These are phyloP conservation scores for Hypsizygus marmoreus DNA, from an alignment of 768 basidiomycete species.

Conservation along the genomic window DNA sequence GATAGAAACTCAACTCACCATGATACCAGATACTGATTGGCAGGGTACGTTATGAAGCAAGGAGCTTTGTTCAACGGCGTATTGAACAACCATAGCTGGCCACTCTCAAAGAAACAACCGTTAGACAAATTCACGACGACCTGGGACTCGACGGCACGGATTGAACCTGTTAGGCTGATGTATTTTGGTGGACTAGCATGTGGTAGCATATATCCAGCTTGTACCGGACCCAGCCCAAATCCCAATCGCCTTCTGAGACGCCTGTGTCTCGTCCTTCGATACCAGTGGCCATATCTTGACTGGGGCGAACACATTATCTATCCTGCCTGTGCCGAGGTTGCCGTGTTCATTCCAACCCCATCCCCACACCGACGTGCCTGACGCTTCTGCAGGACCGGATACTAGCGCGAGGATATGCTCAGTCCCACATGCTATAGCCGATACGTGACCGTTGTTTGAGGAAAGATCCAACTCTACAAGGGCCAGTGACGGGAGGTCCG, in stretches of 20 bases:
- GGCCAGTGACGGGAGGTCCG: conserved; percentile 12
- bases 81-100: conserved; percentile 58
- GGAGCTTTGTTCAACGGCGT: background rate
- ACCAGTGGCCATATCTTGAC: conserved; percentile 53
- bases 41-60: conserved; percentile 52
- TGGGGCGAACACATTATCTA: conserved; percentile 53
- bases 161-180: conserved; percentile 26
- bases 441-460: conserved; percentile 16
- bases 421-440: conserved; percentile 68
- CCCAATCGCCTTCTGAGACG: conserved; percentile 16
- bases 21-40: conserved; percentile 70
- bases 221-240: conserved; percentile 50
- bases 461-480: conserved; percentile 33
- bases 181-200: conserved; percentile 7
- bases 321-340: conserved; percentile 74
- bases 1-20: conserved; percentile 4
- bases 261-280: background rate
- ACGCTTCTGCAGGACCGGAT: background rate
- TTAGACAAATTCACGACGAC: conserved; percentile 75
- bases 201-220: conserved; percentile 43
- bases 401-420: conserved; percentile 73
- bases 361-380: conserved; percentile 53
- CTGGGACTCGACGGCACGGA: conserved; percentile 63
- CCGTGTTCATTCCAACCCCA: conserved; percentile 99
- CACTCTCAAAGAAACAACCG: conserved; percentile 62